Evolutionary conservation across 2,329 filamentous ascomycete genomes (phyloP), one percentile per base, ranked within the genome.

Genomic region (Botrytis squamosa): DNA sequence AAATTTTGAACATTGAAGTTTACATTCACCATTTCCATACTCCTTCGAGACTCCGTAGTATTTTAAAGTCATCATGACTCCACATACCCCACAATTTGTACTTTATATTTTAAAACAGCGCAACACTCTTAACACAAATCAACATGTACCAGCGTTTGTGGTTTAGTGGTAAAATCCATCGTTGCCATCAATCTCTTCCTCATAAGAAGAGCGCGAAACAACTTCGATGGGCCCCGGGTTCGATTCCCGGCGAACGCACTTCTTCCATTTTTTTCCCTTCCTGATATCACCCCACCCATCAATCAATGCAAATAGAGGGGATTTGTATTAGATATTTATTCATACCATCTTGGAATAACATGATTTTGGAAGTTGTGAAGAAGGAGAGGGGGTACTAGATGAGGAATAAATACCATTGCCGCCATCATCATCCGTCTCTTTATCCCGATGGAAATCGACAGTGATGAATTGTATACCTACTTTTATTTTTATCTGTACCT

Each of bases 151-250:
- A 8, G 69, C 70, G 64, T 69, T 72, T 72, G 70, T 72, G 70
- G 73, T 74, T 74, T 74, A 74, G 25, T 73, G 57, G 71, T 73
- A 75, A 74, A 74, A 74, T 74, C 65, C 49, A 65, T 73, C 57
- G 29, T 74, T 72, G 70, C 64, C 73, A 72, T 64, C 44, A 25
- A 55, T 0, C 6, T 55, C 52, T 55, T 55, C 14, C 4, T 55
- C 5, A 55, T 8, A 4, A 29, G 14, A 16, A 55, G 52, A 55
- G 52, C 2, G 12, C 3, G 44, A 42, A n/a, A 72, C 65, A 75
- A 70, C 64, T 18, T 80, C 75, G 77, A 79, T 77, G 76, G 77
- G 79, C 79, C 77, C 78, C 77, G 78, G 75, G 77, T 80, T 80
- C 78, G 78, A 80, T 80, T 80, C 77, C 75, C 78, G 77, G 76